Base-by-base conservation (phyloP, 805 yeast genomes). In the Ogataea degrootiae region DNA sequence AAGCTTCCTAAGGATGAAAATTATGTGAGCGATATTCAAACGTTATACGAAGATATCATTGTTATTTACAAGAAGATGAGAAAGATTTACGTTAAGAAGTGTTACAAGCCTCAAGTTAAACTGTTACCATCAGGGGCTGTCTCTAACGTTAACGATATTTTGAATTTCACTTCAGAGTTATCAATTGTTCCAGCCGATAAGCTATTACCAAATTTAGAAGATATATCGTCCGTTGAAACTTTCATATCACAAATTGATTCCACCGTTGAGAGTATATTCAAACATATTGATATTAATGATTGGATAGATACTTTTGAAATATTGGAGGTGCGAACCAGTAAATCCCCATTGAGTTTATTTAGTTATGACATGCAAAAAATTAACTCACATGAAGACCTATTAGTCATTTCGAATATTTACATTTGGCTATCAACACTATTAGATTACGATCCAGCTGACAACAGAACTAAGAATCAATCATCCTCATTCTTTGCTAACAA, bases 271-370 rank as follows among this genome's bases (percentile, higher is more conserved):
- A 75, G 77, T 4, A 71, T 84, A 33, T 82, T 84, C 60, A 70
- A 68, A 26, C 75, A 79, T 11, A 75, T 85, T 34, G 74, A 80
- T 12, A 64, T 80, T 12, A 78, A 77, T 50, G 96, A 91, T 56
- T 92, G 97, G 97, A 71, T 88, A 44, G 75, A 76, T 46, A 77
- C 84, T 4, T 86, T 79, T 61, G 92, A 88, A 58, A 67, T 83
- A 1, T 66, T 92, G 40, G 97, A 91, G 61, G 69, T 78, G 33
- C 83, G 85, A 49, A 78, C 83, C 23, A 78, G 79, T 21, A 80
- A 76, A 42, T 74, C 82, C 0, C 62, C 76, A 34, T 67, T 78
- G 11, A 76, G 83, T 8, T 68, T 89, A 48, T 83, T 85, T 60
- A 71, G 75, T 43, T 77, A 81, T 61, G 76, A 66, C 49, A 65